Evolutionary conservation across 805 yeast species (phyloP).

Genomic region (Cyberlindnera maclurae): DNA sequence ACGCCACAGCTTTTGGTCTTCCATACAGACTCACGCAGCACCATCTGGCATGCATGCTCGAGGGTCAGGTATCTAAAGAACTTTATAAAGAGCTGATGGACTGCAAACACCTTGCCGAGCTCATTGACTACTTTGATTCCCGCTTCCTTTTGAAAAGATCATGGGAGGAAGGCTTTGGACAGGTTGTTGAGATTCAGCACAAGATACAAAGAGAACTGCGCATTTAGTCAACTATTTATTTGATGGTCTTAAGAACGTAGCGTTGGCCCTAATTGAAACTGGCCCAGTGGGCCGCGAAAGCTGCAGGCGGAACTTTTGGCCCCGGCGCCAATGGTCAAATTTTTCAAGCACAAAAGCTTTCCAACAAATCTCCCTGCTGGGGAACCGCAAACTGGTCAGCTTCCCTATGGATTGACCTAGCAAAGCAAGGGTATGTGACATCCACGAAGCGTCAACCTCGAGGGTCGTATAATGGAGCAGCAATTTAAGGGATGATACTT

Average conservation of each 20-base stretch:
- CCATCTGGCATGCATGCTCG: constrained; percentile 84
- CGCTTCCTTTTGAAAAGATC: constrained; percentile 59
- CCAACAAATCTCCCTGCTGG: too few relatives aligned
- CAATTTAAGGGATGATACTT: constrained; percentile 18
- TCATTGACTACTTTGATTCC: constrained; percentile 78
- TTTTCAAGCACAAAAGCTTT: neutral
- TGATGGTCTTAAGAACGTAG: neutral
- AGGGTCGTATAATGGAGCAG: too few relatives aligned
- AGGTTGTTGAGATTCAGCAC: constrained; percentile 38
- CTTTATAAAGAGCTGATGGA: constrained; percentile 60
- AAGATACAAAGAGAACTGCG: constrained; percentile 23
- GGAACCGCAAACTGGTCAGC: too few relatives aligned
- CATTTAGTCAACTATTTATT: constrained; percentile 14
- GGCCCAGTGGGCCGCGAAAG: too few relatives aligned
- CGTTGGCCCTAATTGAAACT: constrained; percentile 1
- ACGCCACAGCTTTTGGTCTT: constrained; percentile 70
- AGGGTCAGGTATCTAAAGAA: constrained; percentile 38
- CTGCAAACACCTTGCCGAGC: constrained; percentile 45
- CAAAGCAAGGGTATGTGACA: too few relatives aligned
- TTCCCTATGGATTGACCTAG: too few relatives aligned
- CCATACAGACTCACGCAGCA: constrained; percentile 84
- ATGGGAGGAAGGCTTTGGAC: constrained; percentile 67
- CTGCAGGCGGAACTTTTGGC: neutral
- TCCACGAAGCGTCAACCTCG: too few relatives aligned
- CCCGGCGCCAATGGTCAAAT: neutral